A percentile compares a stretch with the other conserved stretches of the same genome.
These are phyloP conservation scores for Diplodia intermedia DNA, from an alignment of 2,329 filamentous ascomycete species.

Conservation along the genomic window DNA sequence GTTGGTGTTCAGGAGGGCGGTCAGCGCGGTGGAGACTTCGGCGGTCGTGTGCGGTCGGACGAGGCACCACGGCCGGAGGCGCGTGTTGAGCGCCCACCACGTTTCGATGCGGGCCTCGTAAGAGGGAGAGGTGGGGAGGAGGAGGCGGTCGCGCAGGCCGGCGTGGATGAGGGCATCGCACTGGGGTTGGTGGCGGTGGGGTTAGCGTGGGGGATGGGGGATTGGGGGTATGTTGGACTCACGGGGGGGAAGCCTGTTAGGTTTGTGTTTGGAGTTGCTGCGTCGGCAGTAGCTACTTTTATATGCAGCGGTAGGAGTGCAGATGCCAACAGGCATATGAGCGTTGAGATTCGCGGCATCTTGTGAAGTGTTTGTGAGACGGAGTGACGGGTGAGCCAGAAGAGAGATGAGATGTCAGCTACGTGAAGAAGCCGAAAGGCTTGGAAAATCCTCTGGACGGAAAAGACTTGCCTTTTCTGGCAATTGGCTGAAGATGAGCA, in stretches of 20 bases:
- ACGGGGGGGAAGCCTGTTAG: background rate
- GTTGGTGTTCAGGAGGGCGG: background rate
- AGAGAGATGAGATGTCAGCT: background rate
- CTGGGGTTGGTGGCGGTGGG: background rate
- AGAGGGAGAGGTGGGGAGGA: background rate
- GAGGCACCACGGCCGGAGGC: background rate
- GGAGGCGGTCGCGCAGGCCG: background rate
- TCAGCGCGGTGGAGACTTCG: background rate
- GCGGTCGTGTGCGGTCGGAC: background rate
- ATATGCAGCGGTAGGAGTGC: background rate
- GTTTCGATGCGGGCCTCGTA: background rate
- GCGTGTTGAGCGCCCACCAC: background rate
- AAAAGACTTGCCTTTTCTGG: background rate
- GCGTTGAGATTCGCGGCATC: background rate
- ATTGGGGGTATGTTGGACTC: background rate
- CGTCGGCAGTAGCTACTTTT: background rate
- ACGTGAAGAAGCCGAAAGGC: background rate
- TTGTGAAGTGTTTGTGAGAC: background rate
- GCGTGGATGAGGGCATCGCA: slow-evolving; percentile 5
- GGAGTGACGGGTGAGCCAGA: background rate
- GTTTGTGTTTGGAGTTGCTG: no score
- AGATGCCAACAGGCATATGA: background rate
- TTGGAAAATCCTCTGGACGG: background rate
- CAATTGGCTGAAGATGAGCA: background rate
- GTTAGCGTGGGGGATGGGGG: background rate